Base-by-base conservation (phyloP, 306 rosid genomes). In the Prunus padus region DNA sequence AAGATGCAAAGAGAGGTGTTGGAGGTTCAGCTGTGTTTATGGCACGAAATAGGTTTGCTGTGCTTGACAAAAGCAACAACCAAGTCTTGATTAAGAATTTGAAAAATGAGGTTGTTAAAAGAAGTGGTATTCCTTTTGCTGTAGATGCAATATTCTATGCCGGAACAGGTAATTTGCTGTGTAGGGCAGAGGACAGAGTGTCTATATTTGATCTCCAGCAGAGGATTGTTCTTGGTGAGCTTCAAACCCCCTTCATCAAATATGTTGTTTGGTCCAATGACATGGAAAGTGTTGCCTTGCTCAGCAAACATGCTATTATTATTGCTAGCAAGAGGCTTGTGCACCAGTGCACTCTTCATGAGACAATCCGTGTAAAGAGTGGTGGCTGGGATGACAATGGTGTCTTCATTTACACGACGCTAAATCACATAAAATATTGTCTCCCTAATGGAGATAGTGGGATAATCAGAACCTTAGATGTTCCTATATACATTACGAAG, bases 351-450 rank as follows among this genome's bases (percentile, higher is more conserved):
- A 93, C 97, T 31, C 92, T 93, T 69, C 98, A 93, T 42, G 98
- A 93, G 87, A 91, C 98, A 37, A 93, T 93, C 69, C 98, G 98
- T 67, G 96, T 93, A 28, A 93, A 93, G 80, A 93, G 97, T 76
- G 98, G 98, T 74, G 93, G 88, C 16, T 93, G 98, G 98, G 98
- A 93, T 84, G 98, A 91, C 82, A 91, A 89, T 65, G 97, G 98
- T 31, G 91, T 93, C 77, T 91, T 93, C 83, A 93, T 93, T 63
- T 93, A 93, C 76, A 88, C 98, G 0, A 93, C 98, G 16, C 77
- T 93, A 67, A 93, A 93, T 76, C 98, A 93, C 81, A 88, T 93
- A 42, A 93, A 93, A 73, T 93, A 93, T 69, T 93, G 97, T 79
- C 92, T 93, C 11, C 91, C 98, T 56, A 93, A 89, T 77, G 98